These are phyloP conservation scores for Scheffersomyces lignicola DNA, from an alignment of 1,139 yeast species.

Conservation along the genomic window DNA sequence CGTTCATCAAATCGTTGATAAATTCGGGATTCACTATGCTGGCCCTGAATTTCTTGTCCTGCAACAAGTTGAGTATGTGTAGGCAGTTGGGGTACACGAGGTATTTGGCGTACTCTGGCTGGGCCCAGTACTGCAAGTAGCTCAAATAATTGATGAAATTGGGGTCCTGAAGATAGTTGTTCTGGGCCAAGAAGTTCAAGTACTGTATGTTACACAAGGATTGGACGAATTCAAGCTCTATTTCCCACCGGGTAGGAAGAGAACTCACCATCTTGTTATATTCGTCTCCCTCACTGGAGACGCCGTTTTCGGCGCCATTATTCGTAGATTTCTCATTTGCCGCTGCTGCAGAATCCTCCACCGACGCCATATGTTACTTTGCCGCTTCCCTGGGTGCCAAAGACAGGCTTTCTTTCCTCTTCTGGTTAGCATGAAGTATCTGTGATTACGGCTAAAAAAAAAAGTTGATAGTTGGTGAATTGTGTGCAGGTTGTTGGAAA, in stretches of 20 bases:
- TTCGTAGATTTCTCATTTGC: neutral
- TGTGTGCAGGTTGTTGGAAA: too few species aligned
- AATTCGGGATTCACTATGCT: constrained; percentile 58
- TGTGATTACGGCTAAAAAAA: too few species aligned
- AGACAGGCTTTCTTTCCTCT: too few species aligned
- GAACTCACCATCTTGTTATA: constrained; percentile 19
- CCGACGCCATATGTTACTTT: too few species aligned
- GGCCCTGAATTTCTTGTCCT: constrained; percentile 55
- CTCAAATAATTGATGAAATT: constrained; percentile 63
- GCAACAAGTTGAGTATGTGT: constrained; percentile 60
- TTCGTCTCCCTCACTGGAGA: neutral
- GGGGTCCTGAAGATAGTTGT: constrained; percentile 60
- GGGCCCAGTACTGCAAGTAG: constrained; percentile 74
- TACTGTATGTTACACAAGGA: constrained; percentile 80
- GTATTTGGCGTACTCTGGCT: constrained; percentile 63
- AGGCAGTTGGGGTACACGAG: constrained; percentile 75
- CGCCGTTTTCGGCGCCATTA: neutral
- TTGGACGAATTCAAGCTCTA: constrained; percentile 81
- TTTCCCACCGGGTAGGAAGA: constrained; percentile 76
- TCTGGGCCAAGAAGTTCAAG: constrained; percentile 72
- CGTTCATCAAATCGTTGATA: constrained; percentile 64
- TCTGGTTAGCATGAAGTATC: too few species aligned
- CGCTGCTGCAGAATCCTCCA: neutral
- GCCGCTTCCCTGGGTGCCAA: too few species aligned
- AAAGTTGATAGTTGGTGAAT: too few species aligned